These are phyloP conservation scores for Auriculariales sp. DNA, from an alignment of 768 basidiomycete species.

Conservation along the genomic window DNA sequence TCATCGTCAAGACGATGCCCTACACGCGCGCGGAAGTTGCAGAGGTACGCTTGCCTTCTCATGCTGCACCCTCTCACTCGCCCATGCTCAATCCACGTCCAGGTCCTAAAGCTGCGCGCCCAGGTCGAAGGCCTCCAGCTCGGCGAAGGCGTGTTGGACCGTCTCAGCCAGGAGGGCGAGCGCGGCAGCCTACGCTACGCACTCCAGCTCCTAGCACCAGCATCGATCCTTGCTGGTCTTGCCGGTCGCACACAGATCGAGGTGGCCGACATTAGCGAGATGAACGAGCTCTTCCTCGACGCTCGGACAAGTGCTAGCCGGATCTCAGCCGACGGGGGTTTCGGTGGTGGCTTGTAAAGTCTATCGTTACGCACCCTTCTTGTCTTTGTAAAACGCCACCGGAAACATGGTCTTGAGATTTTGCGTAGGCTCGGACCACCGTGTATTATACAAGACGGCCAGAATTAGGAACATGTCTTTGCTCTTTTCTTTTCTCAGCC, in stretches of 20 bases:
- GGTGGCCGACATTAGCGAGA: slow-evolving; percentile 81
- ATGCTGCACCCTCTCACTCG: slow-evolving; percentile 88
- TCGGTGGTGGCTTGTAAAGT: slow-evolving; percentile 13
- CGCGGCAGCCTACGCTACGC: slow-evolving; percentile 72
- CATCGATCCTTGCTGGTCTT: slow-evolving; percentile 69
- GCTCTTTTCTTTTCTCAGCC: too few relatives aligned
- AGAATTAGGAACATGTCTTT: too few relatives aligned
- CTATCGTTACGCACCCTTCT: too few relatives aligned
- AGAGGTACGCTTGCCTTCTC: slow-evolving; percentile 81
- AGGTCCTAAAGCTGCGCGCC: slow-evolving; percentile 76
- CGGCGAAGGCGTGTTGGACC: slow-evolving; percentile 61
- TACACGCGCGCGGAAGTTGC: slow-evolving; percentile 76
- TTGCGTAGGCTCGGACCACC: too few relatives aligned
- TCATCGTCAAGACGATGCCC: slow-evolving; percentile 86
- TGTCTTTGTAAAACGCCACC: too few relatives aligned
- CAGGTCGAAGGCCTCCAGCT: slow-evolving; percentile 76
- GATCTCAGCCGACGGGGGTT: slow-evolving; percentile 27
- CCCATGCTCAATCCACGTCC: slow-evolving; percentile 65
- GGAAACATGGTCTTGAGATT: too few relatives aligned
- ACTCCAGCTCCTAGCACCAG: slow-evolving; percentile 81
- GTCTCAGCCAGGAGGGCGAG: slow-evolving; percentile 69
- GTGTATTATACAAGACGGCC: too few relatives aligned
- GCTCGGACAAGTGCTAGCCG: slow-evolving; percentile 66
- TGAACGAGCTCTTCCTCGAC: slow-evolving; percentile 90
- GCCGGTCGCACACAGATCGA: slow-evolving; percentile 70